A percentile compares a stretch with the other conserved stretches of the same genome.
phyloP scores from a whole-genome alignment of 495 filamentous ascomycete genomes.

The Melanomma pulvis-pyrius region DNA sequence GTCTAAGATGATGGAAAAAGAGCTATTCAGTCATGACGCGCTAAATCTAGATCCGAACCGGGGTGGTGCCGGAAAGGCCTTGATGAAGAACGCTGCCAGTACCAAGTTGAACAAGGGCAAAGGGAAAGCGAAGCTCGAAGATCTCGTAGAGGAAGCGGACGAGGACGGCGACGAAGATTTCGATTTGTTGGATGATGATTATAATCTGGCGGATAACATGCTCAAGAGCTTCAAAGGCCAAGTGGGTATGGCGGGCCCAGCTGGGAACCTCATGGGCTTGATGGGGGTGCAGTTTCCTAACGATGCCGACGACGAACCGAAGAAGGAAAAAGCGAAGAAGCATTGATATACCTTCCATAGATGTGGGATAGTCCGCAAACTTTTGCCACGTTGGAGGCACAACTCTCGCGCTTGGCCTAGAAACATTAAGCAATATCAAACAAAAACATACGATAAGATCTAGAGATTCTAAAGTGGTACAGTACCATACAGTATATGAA shows the following conservation, averaged over 20 bases:
- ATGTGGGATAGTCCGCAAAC: too few relatives aligned
- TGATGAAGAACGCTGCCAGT: neutral
- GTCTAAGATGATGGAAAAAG: conserved; percentile 76
- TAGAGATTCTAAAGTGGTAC: too few relatives aligned
- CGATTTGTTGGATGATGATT: conserved; percentile 69
- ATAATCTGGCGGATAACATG: conserved; percentile 86
- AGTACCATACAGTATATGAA: too few relatives aligned
- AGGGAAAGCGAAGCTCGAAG: conserved; percentile 37
- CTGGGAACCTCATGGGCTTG: conserved; percentile 80
- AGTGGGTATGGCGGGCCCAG: conserved; percentile 79
- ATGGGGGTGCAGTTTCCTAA: conserved; percentile 80
- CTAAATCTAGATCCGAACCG: conserved; percentile 53
- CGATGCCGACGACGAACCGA: conserved; percentile 63
- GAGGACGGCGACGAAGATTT: conserved; percentile 46
- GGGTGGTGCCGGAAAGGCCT: conserved; percentile 10
- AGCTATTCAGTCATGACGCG: conserved; percentile 76
- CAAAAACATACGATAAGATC: too few relatives aligned
- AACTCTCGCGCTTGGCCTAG: too few relatives aligned
- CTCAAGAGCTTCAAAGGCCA: conserved; percentile 92
- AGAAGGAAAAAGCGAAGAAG: neutral
- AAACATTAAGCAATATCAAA: too few relatives aligned
- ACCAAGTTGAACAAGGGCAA: conserved; percentile 27
- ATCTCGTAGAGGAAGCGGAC: conserved; percentile 10
- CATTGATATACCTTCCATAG: too few relatives aligned
- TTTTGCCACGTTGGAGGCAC: too few relatives aligned